phyloP scores from a whole-genome alignment of 179 eudicot species.

The Amaranthus tricolor region DNA sequence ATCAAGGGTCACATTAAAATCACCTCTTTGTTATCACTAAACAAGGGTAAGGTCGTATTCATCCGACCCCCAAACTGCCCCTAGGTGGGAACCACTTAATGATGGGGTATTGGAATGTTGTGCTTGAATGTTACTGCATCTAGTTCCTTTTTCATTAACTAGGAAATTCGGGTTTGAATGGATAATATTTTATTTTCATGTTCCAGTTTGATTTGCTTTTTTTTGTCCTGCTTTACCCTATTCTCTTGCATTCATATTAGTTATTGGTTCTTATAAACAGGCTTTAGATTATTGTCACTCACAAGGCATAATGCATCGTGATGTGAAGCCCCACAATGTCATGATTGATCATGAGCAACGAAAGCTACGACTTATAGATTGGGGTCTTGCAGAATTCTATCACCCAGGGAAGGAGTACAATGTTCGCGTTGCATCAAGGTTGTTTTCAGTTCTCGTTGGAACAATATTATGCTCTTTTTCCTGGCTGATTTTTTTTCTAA shows the following conservation, averaged over 20 bases:
- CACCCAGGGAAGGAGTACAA: constrained; percentile 90
- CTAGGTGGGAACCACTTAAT: too few species aligned
- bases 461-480: not conserved
- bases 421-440: constrained; percentile 97
- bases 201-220: not conserved
- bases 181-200: not conserved
- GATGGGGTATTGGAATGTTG: too few species aligned
- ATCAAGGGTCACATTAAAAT: too few species aligned
- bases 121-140: too few species aligned
- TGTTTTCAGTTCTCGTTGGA: constrained; percentile 10
- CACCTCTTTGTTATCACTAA: too few species aligned
- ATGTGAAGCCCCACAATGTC: constrained; percentile 94
- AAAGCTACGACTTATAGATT: constrained; percentile 87
- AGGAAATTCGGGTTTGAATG: too few species aligned
- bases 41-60: too few species aligned
- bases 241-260: not conserved
- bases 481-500: not conserved
- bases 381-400: constrained; percentile 97
- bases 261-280: constrained; percentile 29
- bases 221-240: not conserved
- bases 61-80: too few species aligned
- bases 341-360: constrained; percentile 96
- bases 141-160: too few species aligned
- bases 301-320: constrained; percentile 95
- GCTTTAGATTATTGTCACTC: constrained; percentile 93